Evolutionary conservation across 495 filamentous ascomycete species (phyloP), one percentile per base, ranked within the genome.

Genomic region (Aspergillus steynii): DNA sequence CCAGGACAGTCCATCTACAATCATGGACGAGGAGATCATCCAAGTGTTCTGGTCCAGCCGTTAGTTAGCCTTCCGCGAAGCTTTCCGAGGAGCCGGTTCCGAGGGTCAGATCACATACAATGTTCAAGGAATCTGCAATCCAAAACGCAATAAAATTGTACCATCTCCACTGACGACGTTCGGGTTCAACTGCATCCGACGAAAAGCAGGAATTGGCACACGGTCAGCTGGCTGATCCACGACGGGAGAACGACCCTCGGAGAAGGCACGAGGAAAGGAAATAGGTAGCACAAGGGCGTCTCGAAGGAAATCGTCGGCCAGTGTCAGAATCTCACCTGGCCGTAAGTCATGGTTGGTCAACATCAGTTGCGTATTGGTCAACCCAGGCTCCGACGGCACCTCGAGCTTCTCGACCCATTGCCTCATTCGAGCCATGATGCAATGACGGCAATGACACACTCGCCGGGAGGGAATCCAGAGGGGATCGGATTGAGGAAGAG

Each of bases 121-220:
- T 96, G 73, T 97, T 97, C 74, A 96, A 92, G 5, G 90, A 94
- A 76, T 97, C 93, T 34, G 93, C 91, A 71, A 96, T 83, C 92
- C 92, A 95, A 68, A 96, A 96, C 25, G 88, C 89, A 57, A 97
- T 86, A 67, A 92, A 97, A 69, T 96, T 96, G 83, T 87, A 89
- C 56, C 90, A 79, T 56, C 85, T 88, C 93, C 93, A 97, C 85
- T 91, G 86, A 29, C 93, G 87, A 59, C 91, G 86, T 60, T 86
- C 87, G 20, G 88, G 87, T 65, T 96, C 92, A 31, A 97, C 93
- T 82, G 62, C 62, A 60, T n/a, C 32, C 31, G 1, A 45, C 31
- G 37, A 27, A 51, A 42, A 61, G 27, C 29, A 50, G 53, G 60
- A 51, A 34, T n/a, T 60, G 53, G 31, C 61, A 61, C 54, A 60